Base-by-base conservation (phyloP, 257 asterid species). In the Capsicum rhomboideum region DNA sequence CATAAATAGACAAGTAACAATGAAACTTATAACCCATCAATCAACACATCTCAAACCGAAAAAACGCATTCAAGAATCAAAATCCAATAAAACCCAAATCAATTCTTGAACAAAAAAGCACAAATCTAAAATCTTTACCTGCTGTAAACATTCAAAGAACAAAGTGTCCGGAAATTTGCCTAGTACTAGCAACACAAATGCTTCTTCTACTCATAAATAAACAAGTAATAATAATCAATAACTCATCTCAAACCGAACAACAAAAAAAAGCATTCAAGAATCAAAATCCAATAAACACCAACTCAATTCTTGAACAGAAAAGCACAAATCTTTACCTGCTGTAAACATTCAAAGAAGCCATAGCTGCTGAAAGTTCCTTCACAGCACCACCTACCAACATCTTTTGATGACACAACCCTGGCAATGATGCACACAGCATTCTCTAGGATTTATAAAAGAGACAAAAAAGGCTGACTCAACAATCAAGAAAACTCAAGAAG, bases 321-420 rank as follows among this genome's bases (percentile, higher is more conserved):
- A 82, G 54, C 84, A 58, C 66, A 89, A 71, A 37, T 78, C 78
- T 64, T 87, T 90, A 94, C 99, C 98, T 92, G 89, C 90, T 77
- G 86, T 80, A 84, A 85, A 83, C 69, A 64, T 86, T 87, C 85
- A 84, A 83, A 69, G 89, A 87, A 80, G 78, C 83, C 85, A 84
- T 82, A 82, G 88, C 84, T 40, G 83, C 40, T 83, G 93, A 84
- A 66, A 90, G 83, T 46, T 86, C 83, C 67, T 89, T 85, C 29
- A 82, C 82, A 78, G 85, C 89, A 84, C 81, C 81, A 79, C 55
- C 37, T 80, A 59, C 68, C 90, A 84, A 80, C 87, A 79, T 88
- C 77, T 80, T 89, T 52, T 84, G 92, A 86, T 86, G 87, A 85
- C 82, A 54, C 53, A 88, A 85, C 63, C 89, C 89, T 80, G 90